Conservation (phyloP, 2,329 filamentous ascomycete genomes). For the Trichoderma endophyticum region DNA sequence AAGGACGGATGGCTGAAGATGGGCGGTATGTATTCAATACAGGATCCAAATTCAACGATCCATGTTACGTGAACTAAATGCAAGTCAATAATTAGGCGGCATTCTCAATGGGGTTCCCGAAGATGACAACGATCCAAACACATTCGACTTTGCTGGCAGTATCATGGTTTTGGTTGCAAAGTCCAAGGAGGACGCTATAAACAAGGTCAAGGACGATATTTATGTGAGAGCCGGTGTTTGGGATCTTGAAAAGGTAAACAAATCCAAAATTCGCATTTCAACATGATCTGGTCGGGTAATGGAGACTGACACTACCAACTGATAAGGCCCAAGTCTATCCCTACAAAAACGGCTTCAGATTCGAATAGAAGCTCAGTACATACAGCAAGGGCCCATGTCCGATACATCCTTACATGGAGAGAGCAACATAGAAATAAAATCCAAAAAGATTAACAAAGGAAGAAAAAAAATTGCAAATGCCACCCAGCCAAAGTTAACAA, state of each 20-base stretch:
- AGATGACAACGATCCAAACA: constrained; percentile 50
- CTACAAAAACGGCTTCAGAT: constrained; percentile 43
- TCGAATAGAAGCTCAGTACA: background rate
- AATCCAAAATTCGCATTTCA: constrained; percentile 19
- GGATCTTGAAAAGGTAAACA: constrained; percentile 67
- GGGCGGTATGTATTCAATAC: constrained; percentile 53
- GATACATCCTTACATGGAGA: background rate
- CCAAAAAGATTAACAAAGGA: background rate
- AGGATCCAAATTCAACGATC: background rate
- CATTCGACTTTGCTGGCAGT: constrained; percentile 70
- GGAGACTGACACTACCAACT: background rate
- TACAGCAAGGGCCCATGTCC: background rate
- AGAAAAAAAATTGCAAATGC: background rate
- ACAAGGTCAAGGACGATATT: constrained; percentile 66
- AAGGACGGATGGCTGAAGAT: constrained; percentile 59
- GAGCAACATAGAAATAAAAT: background rate
- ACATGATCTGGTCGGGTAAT: background rate
- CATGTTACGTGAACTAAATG: background rate
- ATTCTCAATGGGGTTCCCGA: constrained; percentile 63
- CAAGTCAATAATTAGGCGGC: constrained; percentile 52
- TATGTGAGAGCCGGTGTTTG: constrained; percentile 73
- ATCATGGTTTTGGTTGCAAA: constrained; percentile 65
- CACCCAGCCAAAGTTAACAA: background rate
- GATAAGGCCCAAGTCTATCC: constrained; percentile 50
- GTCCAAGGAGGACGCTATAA: constrained; percentile 65